Base-by-base conservation (phyloP, 352 stramenopile genomes). In the Pythium plurisporium region DNA sequence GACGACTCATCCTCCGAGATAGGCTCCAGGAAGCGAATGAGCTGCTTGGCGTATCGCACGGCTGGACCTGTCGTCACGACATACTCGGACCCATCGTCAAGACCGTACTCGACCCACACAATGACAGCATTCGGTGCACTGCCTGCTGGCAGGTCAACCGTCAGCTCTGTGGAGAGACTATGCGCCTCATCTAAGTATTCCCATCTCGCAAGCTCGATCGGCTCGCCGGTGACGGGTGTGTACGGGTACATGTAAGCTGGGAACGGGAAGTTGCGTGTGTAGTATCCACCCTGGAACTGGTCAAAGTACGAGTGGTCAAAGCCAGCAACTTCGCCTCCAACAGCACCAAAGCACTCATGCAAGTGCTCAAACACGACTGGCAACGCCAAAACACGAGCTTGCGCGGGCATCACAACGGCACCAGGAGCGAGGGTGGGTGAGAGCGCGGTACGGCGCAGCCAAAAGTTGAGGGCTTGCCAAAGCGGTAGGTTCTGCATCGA, bases 401-500 rank as follows among this genome's bases (percentile, higher is more conserved):
- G 50, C 15, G 75, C 65, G 19, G 82, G 82, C 11, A 93, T 25
- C 17, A 90, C 63, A 6, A 70, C 47, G 7, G 77, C 78, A 15
- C 78, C 60, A 0, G 62, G 45, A 10, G 66, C 36, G 15, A 93
- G 31, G 9, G 86, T 51, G 5, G 44, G 36, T 17, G 71, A 53
- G 12, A 91, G 69, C 2, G 77, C 79, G 7, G 79, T 79, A 6
- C 82, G 76, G 10, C 80, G 78, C 12, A 90, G 63, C 82, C 82
- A 93, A 48, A 89, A 93, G 79, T 93, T 93, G 60, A 89, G 77
- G 23, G 80, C 78, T 43, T 90, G 76, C 82, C 82, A 93, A 0
- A 91, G 65, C 29, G 80, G 78, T 10, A 93, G 65, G 55, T 91
- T 93, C 67, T 93, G 82, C 82, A 93, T 93, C 45, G 80, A 79